phyloP scores from a whole-genome alignment of 805 yeast species.

The Candida easanensis region DNA sequence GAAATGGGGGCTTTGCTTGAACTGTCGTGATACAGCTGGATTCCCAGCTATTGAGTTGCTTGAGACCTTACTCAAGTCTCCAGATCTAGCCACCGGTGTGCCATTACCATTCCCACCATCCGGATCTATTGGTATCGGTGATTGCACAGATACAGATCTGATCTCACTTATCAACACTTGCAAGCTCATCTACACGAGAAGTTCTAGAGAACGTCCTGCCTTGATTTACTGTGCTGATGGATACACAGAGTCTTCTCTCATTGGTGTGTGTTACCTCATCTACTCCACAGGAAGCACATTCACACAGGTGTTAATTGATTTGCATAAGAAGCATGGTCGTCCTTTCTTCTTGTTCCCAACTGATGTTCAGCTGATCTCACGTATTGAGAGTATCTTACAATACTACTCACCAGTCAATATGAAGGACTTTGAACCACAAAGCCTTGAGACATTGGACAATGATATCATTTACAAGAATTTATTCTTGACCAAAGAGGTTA shows the following conservation, averaged over 20 bases:
- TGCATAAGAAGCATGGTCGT: constrained; percentile 63
- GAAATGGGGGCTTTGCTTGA: constrained; percentile 52
- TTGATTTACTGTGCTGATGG: constrained; percentile 86
- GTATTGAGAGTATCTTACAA: constrained; percentile 59
- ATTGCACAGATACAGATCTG: constrained; percentile 58
- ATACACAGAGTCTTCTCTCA: constrained; percentile 84
- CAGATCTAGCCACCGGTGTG: constrained; percentile 4
- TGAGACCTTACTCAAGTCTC: constrained; percentile 21
- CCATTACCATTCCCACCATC: constrained; percentile 75
- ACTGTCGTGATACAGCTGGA: constrained; percentile 57
- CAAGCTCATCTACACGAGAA: constrained; percentile 54
- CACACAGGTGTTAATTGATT: constrained; percentile 61
- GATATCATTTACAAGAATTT: constrained; percentile 34
- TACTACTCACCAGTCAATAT: constrained; percentile 51
- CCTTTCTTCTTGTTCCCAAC: constrained; percentile 83
- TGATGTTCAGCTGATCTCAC: constrained; percentile 65
- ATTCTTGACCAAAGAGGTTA: constrained; percentile 26
- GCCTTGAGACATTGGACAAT: constrained; percentile 21
- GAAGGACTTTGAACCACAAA: constrained; percentile 12
- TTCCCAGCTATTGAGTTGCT: constrained; percentile 48
- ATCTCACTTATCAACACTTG: constrained; percentile 65
- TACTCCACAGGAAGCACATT: constrained; percentile 60
- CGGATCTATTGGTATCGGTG: constrained; percentile 78
- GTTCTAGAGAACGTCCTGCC: constrained; percentile 31
- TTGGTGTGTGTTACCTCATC: constrained; percentile 67